phyloP scores from a whole-genome alignment of 108 stramenopile genomes.

The Skeletonema costatum region DNA sequence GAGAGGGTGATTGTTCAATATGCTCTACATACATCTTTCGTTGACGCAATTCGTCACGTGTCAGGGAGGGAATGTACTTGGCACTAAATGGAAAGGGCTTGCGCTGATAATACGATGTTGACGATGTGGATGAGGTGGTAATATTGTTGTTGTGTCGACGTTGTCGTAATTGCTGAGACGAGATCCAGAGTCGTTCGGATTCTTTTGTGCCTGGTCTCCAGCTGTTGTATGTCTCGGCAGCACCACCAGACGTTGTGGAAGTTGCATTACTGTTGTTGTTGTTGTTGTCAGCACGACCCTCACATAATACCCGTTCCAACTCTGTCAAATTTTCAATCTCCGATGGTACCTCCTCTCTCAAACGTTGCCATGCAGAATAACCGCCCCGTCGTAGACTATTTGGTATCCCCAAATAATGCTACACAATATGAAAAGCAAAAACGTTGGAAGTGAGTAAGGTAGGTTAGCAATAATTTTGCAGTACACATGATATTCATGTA shows the following conservation, averaged over 20 bases:
- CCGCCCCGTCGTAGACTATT: constrained; percentile 63
- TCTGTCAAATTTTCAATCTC: constrained; percentile 43
- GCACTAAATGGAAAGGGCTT: constrained; percentile 62
- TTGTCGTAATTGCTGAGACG: constrained; percentile 9
- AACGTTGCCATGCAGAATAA: constrained; percentile 69
- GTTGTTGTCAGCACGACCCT: constrained; percentile 3
- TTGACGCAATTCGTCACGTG: constrained; percentile 33
- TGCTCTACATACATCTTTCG: constrained; percentile 22
- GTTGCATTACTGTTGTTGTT: background rate
- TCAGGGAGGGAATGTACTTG: constrained; percentile 59
- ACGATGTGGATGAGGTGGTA: background rate
- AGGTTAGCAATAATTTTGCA: no score
- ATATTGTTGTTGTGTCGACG: background rate
- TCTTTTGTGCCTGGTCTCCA: constrained; percentile 34
- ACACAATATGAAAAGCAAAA: background rate
- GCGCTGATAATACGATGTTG: background rate
- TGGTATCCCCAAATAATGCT: constrained; percentile 63
- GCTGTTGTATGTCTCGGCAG: background rate
- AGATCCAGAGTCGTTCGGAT: constrained; percentile 25
- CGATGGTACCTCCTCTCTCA: constrained; percentile 42
- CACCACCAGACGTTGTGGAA: background rate
- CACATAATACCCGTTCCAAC: constrained; percentile 60
- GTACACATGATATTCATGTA: no score
- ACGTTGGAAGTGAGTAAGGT: no score
- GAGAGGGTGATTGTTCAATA: constrained; percentile 9